Conservation (phyloP, 2,329 filamentous ascomycete genomes). For the Ophiostoma ulmi region DNA sequence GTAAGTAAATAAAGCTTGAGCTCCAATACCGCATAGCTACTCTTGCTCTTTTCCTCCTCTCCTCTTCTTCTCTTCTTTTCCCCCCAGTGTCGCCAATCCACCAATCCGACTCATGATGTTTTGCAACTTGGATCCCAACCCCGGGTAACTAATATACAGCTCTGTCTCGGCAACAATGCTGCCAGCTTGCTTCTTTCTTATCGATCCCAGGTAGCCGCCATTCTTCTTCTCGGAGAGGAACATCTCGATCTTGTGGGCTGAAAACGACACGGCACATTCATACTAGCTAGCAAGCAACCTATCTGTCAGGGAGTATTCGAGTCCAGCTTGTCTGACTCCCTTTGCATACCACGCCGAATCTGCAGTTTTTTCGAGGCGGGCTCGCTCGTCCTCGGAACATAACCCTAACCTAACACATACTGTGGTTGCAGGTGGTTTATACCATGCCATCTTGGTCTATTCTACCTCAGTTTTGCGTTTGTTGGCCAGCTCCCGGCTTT, state of each 20-base stretch:
- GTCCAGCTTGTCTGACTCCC: neutral
- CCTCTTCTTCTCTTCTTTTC: neutral
- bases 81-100: constrained; percentile 5
- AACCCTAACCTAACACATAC: constrained; percentile 93
- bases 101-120: neutral
- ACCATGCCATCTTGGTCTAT: neutral
- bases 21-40: neutral
- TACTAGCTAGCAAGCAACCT: constrained; percentile 14
- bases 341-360: constrained; percentile 67
- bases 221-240: neutral
- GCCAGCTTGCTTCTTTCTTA: neutral
- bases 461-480: constrained; percentile 61
- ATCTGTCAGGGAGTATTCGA: constrained; percentile 12
- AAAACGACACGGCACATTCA: constrained; percentile 8
- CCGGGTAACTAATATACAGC: constrained; percentile 1
- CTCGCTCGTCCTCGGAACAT: constrained; percentile 67
- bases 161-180: neutral
- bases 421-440: constrained; percentile 52
- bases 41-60: constrained; percentile 9
- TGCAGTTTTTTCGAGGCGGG: constrained; percentile 64
- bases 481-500: constrained; percentile 34
- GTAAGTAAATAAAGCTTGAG: constrained; percentile 17
- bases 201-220: constrained; percentile 10
- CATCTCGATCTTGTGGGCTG: neutral
- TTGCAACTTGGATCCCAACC: neutral